Evolutionary conservation across 345 rosid genomes (phyloP).

Genomic region (Lagerstroemia speciosa): DNA sequence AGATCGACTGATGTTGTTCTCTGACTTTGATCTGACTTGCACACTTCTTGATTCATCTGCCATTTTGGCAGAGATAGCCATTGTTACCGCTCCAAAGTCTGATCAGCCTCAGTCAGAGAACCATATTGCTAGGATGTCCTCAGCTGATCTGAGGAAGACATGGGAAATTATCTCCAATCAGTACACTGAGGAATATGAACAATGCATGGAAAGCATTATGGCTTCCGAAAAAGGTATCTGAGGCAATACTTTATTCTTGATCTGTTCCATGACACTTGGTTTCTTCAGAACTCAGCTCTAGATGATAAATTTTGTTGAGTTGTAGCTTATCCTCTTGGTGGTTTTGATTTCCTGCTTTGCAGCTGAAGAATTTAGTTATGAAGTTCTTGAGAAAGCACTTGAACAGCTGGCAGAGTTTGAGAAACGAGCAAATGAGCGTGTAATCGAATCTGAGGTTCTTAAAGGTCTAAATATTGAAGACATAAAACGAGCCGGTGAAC

Average conservation of each 20-base stretch:
- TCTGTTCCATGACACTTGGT: neutral
- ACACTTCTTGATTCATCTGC: constrained; percentile 93
- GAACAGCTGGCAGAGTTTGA: constrained; percentile 75
- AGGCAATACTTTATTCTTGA: neutral
- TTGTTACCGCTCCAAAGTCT: constrained; percentile 73
- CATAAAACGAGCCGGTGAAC: constrained; percentile 83
- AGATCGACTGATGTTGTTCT: constrained; percentile 56
- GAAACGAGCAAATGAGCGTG: constrained; percentile 70
- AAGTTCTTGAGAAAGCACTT: constrained; percentile 57
- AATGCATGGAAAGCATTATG: constrained; percentile 74
- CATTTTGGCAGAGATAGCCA: constrained; percentile 91
- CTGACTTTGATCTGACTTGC: constrained; percentile 97
- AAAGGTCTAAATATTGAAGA: constrained; percentile 84
- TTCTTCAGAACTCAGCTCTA: neutral
- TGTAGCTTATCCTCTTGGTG: neutral
- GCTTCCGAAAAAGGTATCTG: constrained; percentile 50
- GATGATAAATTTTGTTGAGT: neutral
- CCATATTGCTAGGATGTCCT: constrained; percentile 57
- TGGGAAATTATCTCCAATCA: constrained; percentile 71
- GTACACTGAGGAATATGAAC: constrained; percentile 81
- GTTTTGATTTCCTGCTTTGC: constrained; percentile 17
- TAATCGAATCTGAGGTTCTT: constrained; percentile 74
- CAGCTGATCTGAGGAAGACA: constrained; percentile 64
- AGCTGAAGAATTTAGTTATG: constrained; percentile 60
- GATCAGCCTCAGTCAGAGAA: constrained; percentile 47